These are phyloP conservation scores for Rosa lucieae DNA, from an alignment of 306 rosid species.

Conservation along the genomic window DNA sequence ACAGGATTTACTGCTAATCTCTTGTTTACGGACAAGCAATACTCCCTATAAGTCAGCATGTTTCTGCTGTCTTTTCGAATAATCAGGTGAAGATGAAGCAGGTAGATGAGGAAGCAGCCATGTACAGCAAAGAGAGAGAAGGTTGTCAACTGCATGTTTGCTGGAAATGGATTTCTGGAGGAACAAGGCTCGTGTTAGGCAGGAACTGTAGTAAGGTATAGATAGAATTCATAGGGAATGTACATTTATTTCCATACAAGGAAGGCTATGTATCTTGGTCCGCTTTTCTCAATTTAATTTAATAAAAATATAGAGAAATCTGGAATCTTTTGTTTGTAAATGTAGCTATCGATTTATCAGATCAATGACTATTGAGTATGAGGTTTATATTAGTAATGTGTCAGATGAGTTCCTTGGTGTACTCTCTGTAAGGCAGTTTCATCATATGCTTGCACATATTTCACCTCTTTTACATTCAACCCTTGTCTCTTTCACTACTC, in stretches of 20 bases:
- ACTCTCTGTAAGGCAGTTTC: not conserved
- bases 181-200: conserved; percentile 7
- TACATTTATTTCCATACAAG: conserved; percentile 18
- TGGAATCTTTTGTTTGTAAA: not conserved
- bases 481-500: too few species aligned
- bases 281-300: not conserved
- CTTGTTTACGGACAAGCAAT: conserved; percentile 11
- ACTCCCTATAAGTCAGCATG: not conserved
- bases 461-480: too few species aligned
- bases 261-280: conserved; percentile 2
- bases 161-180: conserved; percentile 19
- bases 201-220: conserved; percentile 13
- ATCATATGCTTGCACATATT: not conserved
- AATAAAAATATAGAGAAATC: conserved; percentile 16
- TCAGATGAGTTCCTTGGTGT: not conserved
- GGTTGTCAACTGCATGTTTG: conserved; percentile 22
- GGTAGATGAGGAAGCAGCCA: conserved; percentile 23
- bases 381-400: not conserved
- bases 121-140: conserved; percentile 18
- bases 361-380: not conserved
- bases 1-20: conserved; percentile 18
- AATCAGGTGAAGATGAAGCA: conserved; percentile 24
- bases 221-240: conserved; percentile 20
- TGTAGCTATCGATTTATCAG: not conserved
- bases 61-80: conserved; percentile 25